Base-by-base conservation (phyloP, 148 eudicot genomes). In the Heliamphora exappendiculata region DNA sequence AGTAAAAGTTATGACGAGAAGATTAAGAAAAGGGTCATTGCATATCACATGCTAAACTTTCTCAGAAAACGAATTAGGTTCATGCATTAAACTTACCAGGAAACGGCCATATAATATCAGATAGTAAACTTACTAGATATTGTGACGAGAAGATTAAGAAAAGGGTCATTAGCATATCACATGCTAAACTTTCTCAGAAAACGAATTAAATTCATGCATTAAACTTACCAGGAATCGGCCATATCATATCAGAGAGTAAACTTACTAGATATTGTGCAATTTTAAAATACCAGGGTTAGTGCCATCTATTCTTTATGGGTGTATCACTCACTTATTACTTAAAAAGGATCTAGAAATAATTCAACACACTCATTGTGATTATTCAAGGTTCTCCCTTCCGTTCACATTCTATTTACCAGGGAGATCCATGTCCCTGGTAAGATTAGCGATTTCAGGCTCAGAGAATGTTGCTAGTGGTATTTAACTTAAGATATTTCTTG, bases 381-480 rank as follows among this genome's bases (percentile, higher is more conserved):
- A 62, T 31, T 28, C 37, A 31, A 31, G 20, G 29, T 60, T 26
- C 42, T 16, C 67, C 8, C 20, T 0, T 31, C 19, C n/a, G 14
- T 31, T 31, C 36, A 34, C 5, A 19, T 9, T 64, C 44, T 17
- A 33, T 33, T 64, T 33, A 17, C 66, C 9, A 3, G 44, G 17
- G 16, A 5, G 42, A 64, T 64, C 26, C 34, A 7, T 20, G 44
- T 64, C 42, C 13, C 68, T 64, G 68, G 44, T 64, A 34, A 36
- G 12, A 64, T 11, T 64, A 42, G 68, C 22, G 7, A 34, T 64
- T n/a, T n/a, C n/a, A n/a, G n/a, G n/a, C n/a, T n/a, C n/a, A n/a
- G 71, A 67, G 29, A 31, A 67, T 39, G 49, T 66, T 50, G 42
- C 34, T 7, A 31, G 13, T 71, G 59, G 74, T 34, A 49, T 71